Percentiles rank a stretch among this genome's conserved stretches.
Conservation (phyloP, 352 stramenopile species). For the Thraustotheca clavata region DNA sequence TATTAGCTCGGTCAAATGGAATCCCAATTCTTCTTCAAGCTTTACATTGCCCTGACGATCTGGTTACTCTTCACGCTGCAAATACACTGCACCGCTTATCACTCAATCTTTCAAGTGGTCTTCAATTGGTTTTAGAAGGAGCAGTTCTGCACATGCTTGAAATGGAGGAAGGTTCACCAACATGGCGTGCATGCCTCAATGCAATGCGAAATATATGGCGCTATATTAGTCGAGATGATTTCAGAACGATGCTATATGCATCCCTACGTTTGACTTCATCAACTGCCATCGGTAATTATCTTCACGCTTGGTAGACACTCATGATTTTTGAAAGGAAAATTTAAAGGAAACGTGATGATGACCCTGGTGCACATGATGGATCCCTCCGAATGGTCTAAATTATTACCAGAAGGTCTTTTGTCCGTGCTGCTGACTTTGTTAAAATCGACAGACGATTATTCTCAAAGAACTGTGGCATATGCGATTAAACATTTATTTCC, state of each 20-base stretch:
- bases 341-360: conserved; percentile 78
- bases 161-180: conserved; percentile 61
- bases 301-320: not conserved
- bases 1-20: conserved; percentile 63
- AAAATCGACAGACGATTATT: conserved; percentile 61
- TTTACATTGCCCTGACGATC: conserved; percentile 56
- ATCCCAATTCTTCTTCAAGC: conserved; percentile 60
- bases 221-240: conserved; percentile 78
- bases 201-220: conserved; percentile 84
- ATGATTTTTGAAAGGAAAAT: conserved; percentile 35
- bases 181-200: conserved; percentile 73
- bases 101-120: conserved; percentile 57
- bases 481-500: conserved; percentile 83
- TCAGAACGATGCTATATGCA: conserved; percentile 77
- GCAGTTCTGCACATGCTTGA: conserved; percentile 85
- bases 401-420: conserved; percentile 70
- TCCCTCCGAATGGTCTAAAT: conserved; percentile 46
- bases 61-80: conserved; percentile 60
- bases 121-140: conserved; percentile 83
- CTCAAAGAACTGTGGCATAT: conserved; percentile 67
- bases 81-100: conserved; percentile 73
- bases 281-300: conserved; percentile 53
- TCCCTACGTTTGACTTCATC: conserved; percentile 68
- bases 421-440: conserved; percentile 76
- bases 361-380: conserved; percentile 89